Conservation (phyloP, 176 grass and related monocot genomes). For the Ampelocalamus luodianensis region DNA sequence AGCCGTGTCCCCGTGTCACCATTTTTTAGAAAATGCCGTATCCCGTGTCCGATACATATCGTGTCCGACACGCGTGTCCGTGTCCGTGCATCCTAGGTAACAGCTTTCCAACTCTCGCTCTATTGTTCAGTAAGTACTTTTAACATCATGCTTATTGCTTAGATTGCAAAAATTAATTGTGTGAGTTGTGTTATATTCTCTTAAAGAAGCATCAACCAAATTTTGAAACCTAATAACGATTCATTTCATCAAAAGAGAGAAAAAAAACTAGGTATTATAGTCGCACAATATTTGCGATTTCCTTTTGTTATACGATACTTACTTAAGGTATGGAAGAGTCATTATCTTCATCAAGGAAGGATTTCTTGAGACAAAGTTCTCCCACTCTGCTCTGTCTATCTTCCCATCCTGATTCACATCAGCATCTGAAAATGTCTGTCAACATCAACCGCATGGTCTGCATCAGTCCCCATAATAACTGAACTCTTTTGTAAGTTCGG, state of each 20-base stretch:
- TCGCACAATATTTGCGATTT: slow-evolving; percentile 2
- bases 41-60: no score
- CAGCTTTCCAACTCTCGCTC: neutral
- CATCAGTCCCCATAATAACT: slow-evolving; percentile 16
- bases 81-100: no score
- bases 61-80: no score
- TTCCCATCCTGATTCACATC: slow-evolving; percentile 84
- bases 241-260: neutral
- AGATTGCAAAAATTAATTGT: neutral
- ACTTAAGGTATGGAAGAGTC: slow-evolving; percentile 94
- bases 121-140: neutral
- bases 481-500: neutral
- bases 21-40: no score
- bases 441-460: neutral
- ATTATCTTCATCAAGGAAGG: slow-evolving; percentile 91
- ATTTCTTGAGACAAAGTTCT: slow-evolving; percentile 77
- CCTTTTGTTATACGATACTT: slow-evolving; percentile 30
- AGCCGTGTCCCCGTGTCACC: no score
- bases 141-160: neutral
- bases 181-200: neutral
- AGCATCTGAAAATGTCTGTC: slow-evolving; percentile 81
- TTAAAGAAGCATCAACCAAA: neutral
- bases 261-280: neutral
- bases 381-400: slow-evolving; percentile 87
- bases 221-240: neutral